Evolutionary conservation across 2,329 filamentous ascomycete genomes (phyloP).

Genomic region (Zymoseptoria tritici): DNA sequence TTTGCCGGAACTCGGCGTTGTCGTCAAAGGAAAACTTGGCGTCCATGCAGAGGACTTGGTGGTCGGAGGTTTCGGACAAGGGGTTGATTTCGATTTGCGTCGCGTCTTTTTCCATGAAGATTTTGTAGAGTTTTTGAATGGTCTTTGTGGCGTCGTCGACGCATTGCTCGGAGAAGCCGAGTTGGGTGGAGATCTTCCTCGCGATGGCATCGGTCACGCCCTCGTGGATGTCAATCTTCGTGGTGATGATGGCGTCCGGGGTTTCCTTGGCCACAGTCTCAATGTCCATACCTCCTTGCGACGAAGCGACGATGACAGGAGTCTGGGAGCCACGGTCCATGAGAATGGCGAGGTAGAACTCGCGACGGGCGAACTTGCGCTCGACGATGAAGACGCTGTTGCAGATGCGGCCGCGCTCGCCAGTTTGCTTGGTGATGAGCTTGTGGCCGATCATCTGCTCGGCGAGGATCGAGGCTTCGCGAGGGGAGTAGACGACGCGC

Average conservation of each 20-base stretch:
- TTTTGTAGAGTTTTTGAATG: constrained; percentile 97
- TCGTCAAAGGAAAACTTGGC: constrained; percentile 98
- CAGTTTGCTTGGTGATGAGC: constrained; percentile 98
- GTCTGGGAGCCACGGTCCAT: constrained; percentile 92
- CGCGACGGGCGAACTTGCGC: constrained; percentile 97
- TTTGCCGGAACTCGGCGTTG: constrained; percentile 96
- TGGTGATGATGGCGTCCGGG: constrained; percentile 92
- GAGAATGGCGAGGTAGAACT: constrained; percentile 97
- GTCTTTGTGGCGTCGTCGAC: constrained; percentile 90
- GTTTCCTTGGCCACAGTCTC: constrained; percentile 97
- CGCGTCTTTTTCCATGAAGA: constrained; percentile 96
- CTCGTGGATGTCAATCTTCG: constrained; percentile 83
- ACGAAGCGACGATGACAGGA: constrained; percentile 94
- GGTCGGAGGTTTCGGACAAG: constrained; percentile 93
- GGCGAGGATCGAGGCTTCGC: constrained; percentile 93
- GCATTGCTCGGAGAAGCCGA: constrained; percentile 97
- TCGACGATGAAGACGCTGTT: constrained; percentile 98
- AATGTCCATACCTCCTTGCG: constrained; percentile 98
- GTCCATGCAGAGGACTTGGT: constrained; percentile 98
- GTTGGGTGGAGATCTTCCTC: constrained; percentile 76
- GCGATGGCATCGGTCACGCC: constrained; percentile 96
- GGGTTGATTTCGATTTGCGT: constrained; percentile 99
- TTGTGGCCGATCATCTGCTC: constrained; percentile 99
- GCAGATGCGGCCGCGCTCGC: constrained; percentile 85
- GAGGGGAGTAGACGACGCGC: constrained; percentile 95